Evolutionary conservation across 2,329 filamentous ascomycete species (phyloP).

Genomic region (Ilyonectria destructans): DNA sequence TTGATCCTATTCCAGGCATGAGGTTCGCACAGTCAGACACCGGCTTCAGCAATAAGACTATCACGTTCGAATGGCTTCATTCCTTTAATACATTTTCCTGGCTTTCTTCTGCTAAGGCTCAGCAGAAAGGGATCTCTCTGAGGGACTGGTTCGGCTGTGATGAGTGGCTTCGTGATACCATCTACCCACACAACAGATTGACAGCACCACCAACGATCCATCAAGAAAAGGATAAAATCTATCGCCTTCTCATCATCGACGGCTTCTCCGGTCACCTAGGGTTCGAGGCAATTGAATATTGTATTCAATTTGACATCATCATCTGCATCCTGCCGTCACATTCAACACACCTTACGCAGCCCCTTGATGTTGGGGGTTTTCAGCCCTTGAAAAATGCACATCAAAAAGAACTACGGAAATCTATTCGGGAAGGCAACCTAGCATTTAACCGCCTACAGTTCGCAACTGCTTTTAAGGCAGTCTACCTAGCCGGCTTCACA

Average conservation of each 20-base stretch:
- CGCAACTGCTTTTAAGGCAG: background rate
- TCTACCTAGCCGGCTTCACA: conserved; percentile 1
- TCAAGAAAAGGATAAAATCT: background rate
- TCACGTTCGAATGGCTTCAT: background rate
- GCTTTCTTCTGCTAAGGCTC: background rate
- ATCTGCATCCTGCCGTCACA: conserved; percentile 1
- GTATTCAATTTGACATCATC: conserved; percentile 4
- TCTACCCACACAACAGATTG: too few species aligned
- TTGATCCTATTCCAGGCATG: background rate
- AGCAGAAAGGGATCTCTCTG: background rate
- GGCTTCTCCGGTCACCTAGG: background rate
- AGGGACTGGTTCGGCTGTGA: conserved; percentile 12
- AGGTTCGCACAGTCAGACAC: conserved; percentile 17
- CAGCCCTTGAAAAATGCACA: background rate
- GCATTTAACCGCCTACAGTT: background rate
- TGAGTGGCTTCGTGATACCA: conserved; percentile 1
- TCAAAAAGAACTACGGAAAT: conserved; percentile 1
- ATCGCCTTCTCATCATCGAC: background rate
- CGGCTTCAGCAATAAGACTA: conserved; percentile 6
- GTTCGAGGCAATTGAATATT: background rate
- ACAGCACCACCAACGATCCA: background rate
- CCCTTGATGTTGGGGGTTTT: background rate
- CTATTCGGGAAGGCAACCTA: conserved; percentile 7
- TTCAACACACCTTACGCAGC: background rate
- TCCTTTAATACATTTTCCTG: background rate